Conservation (phyloP, 2,329 filamentous ascomycete species). For the Trichoderma koningiopsis region DNA sequence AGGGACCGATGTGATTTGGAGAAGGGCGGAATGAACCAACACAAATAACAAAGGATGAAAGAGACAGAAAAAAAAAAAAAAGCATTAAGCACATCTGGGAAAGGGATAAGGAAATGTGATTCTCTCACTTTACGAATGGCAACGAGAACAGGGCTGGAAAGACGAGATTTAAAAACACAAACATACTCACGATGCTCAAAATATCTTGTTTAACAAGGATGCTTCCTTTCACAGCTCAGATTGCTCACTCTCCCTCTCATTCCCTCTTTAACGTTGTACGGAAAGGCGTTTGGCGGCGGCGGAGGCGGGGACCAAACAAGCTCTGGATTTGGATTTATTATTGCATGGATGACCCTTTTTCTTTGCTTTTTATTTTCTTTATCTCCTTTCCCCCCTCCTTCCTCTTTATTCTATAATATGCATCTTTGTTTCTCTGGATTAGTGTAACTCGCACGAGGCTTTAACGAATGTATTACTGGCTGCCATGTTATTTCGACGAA, state of each 20-base stretch:
- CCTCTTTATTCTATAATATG: not conserved
- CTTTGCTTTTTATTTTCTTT: not conserved
- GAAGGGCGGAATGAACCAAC: not conserved
- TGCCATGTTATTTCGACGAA: not conserved
- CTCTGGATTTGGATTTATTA: not conserved
- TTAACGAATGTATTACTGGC: not conserved
- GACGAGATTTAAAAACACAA: not conserved
- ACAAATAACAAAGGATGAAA: not conserved
- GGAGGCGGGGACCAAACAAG: not conserved
- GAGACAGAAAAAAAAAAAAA: not conserved
- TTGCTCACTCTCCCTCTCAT: not conserved
- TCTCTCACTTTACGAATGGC: not conserved
- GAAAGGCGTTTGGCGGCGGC: constrained; percentile 16
- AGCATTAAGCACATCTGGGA: not conserved
- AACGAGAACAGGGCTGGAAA: not conserved
- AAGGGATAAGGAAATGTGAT: not conserved
- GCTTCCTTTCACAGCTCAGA: not conserved
- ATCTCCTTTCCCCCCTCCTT: not conserved
- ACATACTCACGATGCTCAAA: not conserved
- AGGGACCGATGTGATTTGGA: constrained; percentile 30
- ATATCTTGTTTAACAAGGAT: not conserved
- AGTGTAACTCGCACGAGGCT: not conserved
- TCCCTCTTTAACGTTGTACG: not conserved
- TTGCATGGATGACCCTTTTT: not conserved
- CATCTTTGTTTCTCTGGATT: not conserved